Evolutionary conservation across 495 filamentous ascomycete genomes (phyloP).

Genomic region (Penicillium cinerascens): DNA sequence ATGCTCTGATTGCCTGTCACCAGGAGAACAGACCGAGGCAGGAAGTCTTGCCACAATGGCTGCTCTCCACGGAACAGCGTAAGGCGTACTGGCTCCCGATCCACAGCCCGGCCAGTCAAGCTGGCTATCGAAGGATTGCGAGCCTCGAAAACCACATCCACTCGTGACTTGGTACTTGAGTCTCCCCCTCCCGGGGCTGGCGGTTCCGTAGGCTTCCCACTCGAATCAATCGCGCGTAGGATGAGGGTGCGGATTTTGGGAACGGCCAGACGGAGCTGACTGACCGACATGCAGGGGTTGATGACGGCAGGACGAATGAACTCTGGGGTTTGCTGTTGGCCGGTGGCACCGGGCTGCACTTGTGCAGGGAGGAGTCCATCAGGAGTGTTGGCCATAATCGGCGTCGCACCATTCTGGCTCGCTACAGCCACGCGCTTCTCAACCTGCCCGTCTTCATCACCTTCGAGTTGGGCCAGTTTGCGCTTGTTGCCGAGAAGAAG

Average conservation of each 20-base stretch:
- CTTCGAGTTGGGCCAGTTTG: constrained; percentile 64
- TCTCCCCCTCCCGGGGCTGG: constrained; percentile 47
- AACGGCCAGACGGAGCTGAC: constrained; percentile 84
- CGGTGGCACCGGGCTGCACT: constrained; percentile 48
- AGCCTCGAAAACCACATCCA: constrained; percentile 68
- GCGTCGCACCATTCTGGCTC: constrained; percentile 61
- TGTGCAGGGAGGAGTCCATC: constrained; percentile 73
- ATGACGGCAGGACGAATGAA: constrained; percentile 84
- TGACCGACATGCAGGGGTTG: constrained; percentile 73
- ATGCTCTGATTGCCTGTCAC: constrained; percentile 85
- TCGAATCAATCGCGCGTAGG: constrained; percentile 48
- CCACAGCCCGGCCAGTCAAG: constrained; percentile 51
- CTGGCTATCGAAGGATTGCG: constrained; percentile 61
- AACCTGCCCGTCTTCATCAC: constrained; percentile 62
- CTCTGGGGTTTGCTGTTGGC: constrained; percentile 72
- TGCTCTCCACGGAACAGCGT: constrained; percentile 80
- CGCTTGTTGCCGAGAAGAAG: constrained; percentile 92
- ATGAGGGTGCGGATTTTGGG: constrained; percentile 84
- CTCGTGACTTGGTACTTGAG: constrained; percentile 52
- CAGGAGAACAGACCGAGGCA: constrained; percentile 77
- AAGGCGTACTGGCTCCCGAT: constrained; percentile 78
- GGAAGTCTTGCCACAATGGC: constrained; percentile 86
- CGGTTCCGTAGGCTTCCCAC: constrained; percentile 44
- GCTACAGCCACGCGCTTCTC: constrained; percentile 58
- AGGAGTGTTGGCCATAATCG: constrained; percentile 69